Evolutionary conservation across 768 basidiomycete species (phyloP).

Genomic region (Mrakia gelida): DNA sequence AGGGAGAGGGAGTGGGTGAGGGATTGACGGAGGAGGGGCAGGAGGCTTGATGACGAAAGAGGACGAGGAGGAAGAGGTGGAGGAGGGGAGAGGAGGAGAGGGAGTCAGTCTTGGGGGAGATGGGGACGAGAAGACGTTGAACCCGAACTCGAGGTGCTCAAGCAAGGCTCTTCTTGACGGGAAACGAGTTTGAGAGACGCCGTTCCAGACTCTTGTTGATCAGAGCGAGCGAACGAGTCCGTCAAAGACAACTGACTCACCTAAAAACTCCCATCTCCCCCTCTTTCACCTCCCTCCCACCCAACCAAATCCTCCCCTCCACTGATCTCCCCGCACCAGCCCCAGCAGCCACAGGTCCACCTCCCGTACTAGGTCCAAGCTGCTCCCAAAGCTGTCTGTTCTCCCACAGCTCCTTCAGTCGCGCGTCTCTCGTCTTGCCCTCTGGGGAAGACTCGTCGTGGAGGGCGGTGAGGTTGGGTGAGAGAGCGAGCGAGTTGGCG

Average conservation of each 20-base stretch:
- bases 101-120: background rate
- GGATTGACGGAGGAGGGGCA: constrained; percentile 48
- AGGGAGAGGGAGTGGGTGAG: constrained; percentile 65
- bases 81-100: background rate
- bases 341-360: constrained; percentile 39
- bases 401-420: constrained; percentile 50
- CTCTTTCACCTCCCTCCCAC: constrained; percentile 61
- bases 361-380: constrained; percentile 47
- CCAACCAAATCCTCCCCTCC: constrained; percentile 59
- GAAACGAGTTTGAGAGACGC: too few species aligned
- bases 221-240: too few species aligned
- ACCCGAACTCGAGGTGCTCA: too few species aligned
- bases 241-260: constrained; percentile 47
- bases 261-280: constrained; percentile 68
- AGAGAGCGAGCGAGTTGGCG: constrained; percentile 64
- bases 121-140: too few species aligned
- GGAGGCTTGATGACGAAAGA: background rate
- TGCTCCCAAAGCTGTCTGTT: constrained; percentile 49
- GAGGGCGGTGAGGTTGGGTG: background rate
- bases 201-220: too few species aligned
- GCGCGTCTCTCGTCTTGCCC: background rate
- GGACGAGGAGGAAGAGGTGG: background rate
- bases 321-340: constrained; percentile 31
- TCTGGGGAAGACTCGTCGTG: background rate
- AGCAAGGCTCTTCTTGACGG: too few species aligned